Base-by-base conservation (phyloP, 768 basidiomycete species). In the Naganishia onofrii region DNA sequence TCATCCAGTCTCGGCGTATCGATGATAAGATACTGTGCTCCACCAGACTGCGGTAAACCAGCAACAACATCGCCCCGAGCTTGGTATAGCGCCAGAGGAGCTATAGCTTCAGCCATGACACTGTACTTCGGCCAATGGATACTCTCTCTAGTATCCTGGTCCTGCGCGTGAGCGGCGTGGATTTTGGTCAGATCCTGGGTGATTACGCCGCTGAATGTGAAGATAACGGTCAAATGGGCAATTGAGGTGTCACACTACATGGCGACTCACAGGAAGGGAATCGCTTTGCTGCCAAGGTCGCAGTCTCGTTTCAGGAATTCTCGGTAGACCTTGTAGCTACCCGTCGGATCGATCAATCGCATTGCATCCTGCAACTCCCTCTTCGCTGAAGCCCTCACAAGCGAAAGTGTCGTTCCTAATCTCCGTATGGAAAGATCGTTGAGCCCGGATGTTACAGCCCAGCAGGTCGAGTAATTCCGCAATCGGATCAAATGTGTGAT, bases 61-160 rank as follows among this genome's bases (percentile, higher is more conserved):
- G 64, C 54, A n/a, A 68, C 69, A 0, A 66, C 56, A 42, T 67
- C 58, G 19, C 75, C 77, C 29, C 90, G 87, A 12, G 86, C 81
- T 81, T 95, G 93, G 75, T 89, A 92, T 71, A 89, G 86, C 0
- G 85, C 85, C 7, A 93, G 89, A 75, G 86, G 87, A 63, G 86
- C 85, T 68, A 95, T 87, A 75, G 93, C 92, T 70, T 88, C 86
- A 34, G 89, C 93, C 83, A 97, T 90, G 86, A 92, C 89, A 73
- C 89, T 90, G 81, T 90, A 96, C 81, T 98, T 98, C 31, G 89
- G 91, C 95, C 95, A 98, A 76, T 97, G 93, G 66, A 97, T 90
- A 77, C 88, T 87, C 48, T 79, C 83, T 3, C 87, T 84, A 75
- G 91, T 89, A 26, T 85, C 82, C 72, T 86, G 86, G 72, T 86